Conservation (phyloP, 2,329 filamentous ascomycete genomes). For the Zasmidium angulare region DNA sequence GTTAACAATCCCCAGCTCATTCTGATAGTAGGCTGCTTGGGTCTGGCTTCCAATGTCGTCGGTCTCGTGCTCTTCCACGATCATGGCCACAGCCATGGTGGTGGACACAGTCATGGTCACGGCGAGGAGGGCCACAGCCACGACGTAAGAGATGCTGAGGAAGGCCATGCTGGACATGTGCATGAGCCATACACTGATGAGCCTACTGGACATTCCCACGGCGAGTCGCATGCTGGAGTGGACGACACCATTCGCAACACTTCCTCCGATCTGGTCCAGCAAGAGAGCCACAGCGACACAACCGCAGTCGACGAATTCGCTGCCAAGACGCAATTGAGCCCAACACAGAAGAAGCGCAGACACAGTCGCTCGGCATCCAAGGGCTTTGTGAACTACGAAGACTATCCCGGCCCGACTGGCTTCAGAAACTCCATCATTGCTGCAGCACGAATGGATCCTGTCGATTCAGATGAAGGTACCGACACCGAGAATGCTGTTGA, state of each 20-base stretch:
- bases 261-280: slow-evolving; percentile 37
- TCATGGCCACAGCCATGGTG: slow-evolving; percentile 60
- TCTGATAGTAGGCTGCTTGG: slow-evolving; percentile 82
- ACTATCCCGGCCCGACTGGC: slow-evolving; percentile 80
- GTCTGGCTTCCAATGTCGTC: slow-evolving; percentile 82
- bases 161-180: slow-evolving; percentile 55
- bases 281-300: slow-evolving; percentile 49
- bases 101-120: slow-evolving; percentile 30
- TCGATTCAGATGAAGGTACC: slow-evolving; percentile 55
- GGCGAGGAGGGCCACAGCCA: slow-evolving; percentile 27
- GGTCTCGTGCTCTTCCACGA: slow-evolving; percentile 91
- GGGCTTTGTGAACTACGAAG: slow-evolving; percentile 57
- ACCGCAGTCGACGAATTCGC: slow-evolving; percentile 29
- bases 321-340: slow-evolving; percentile 23
- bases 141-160: slow-evolving; percentile 47
- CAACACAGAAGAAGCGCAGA: slow-evolving; percentile 55
- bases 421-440: slow-evolving; percentile 92
- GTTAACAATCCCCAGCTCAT: slow-evolving; percentile 84
- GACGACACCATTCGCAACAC: neutral
- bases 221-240: neutral
- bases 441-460: slow-evolving; percentile 63
- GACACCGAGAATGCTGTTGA: slow-evolving; percentile 39
- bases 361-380: slow-evolving; percentile 62
- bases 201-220: slow-evolving; percentile 25
- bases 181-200: slow-evolving; percentile 53